Base-by-base conservation (phyloP, 2,329 filamentous ascomycete genomes). In the Trichoderma polysporum region DNA sequence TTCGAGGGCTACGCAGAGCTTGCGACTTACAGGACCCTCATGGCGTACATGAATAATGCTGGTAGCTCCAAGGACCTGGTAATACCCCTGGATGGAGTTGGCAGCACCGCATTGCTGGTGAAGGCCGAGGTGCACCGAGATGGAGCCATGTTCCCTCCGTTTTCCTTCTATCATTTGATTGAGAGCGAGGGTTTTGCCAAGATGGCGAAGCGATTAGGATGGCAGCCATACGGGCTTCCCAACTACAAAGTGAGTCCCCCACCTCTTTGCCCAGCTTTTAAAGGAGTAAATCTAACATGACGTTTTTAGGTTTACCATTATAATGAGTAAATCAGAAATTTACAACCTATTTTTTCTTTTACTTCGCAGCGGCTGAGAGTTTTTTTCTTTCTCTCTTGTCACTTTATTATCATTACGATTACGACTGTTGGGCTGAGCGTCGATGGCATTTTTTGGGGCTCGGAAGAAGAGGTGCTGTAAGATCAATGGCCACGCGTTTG, bases 171-270 rank as follows among this genome's bases (percentile, higher is more conserved):
- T 77, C 91, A 99, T 79, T 84, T 99, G 68, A 96, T 99, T 69
- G 95, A 99, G 83, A 98, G 95, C 0, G 95, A 99, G 76, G 95
- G 95, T 0, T 99, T 99, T 75, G 94, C 95, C 19, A 97, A 94
- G 81, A 99, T 99, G 95, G 94, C 94, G 13, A 90, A 88, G 77
- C 85, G 95, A 71, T 79, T 99, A 75, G 93, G 93, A 57, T 97
- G 93, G 89, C 85, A 90, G 69, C 87, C 91, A 67, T 93, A 86
- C 72, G 95, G 95, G n/a, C 81, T 98, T 75, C 95, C 95, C 49
- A 97, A 98, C 81, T 99, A 99, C 81, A 94, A 94, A 85, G 95
- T 97, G 81, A 77, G 87, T 80, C 13, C 12, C 15, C 22, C 15
- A 2, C 17, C 8, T 10, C 27, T 35, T 15, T 9, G 7, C 19